Base-by-base conservation (phyloP, 257 asterid species). In the Anisodus acutangulus region DNA sequence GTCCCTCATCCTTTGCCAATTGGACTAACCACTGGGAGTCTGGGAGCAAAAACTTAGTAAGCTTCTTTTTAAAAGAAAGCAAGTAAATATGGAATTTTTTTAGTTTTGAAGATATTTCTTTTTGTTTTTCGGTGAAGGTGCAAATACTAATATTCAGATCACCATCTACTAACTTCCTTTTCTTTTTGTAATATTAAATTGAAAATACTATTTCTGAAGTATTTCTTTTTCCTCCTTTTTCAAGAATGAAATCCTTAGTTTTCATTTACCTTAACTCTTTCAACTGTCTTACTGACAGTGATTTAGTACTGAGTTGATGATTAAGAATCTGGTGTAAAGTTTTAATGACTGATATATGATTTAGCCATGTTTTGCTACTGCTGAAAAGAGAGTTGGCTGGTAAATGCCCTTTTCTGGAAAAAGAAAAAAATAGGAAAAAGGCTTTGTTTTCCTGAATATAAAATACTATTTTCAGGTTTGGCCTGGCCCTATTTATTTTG, bases 401-500 rank as follows among this genome's bases (percentile, higher is more conserved):
- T 41, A 41, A 41, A 41, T 41, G 45, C 45, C 45, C 4, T 41
- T 3, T 41, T 41, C 5, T 41, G 45, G 45, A 41, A 41, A 41
- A 41, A 41, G 6, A 41, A 41, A 4, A 10, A 51, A 39, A 51
- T 13, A 3, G n/a, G 35, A 49, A 76, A 76, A 19, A 76, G 17
- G 60, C 31, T 10, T 76, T 41, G 13, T 17, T 31, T 81, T 81
- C 43, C 55, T 1, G 84, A 17, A 62, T 82, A 37, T 15, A 19
- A n/a, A 71, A 16, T 59, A 86, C 19, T 43, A 74, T 79, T 81
- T 64, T 74, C 83, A 86, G 66, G 67, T 87, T 66, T 82, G 16
- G 70, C 86, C 64, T 89, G 82, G 83, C 88, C 89, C n/a, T 81
- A 58, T 64, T 31, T 66, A 31, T 66, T 11, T 66, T 26, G 45